Percentiles rank a stretch among this genome's conserved stretches.
Evolutionary conservation across 2,329 filamentous ascomycete genomes (phyloP).

Genomic region (Diplodia corticola): DNA sequence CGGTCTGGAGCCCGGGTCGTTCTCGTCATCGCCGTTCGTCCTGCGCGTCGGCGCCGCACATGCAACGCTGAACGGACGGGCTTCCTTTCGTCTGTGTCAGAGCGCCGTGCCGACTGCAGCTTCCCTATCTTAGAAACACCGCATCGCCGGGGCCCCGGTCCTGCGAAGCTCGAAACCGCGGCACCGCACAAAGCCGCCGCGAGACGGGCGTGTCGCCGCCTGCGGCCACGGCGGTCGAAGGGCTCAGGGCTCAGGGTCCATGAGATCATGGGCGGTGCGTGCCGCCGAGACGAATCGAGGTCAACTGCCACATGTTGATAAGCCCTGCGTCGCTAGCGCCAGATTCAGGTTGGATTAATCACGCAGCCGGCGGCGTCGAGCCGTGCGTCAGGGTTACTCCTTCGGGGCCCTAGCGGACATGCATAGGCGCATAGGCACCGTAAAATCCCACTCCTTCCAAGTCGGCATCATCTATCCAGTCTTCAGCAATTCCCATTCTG

Average conservation of each 20-base stretch:
- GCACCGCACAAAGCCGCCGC: conserved; percentile 7
- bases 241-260: conserved; percentile 15
- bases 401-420: conserved; percentile 7
- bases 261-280: conserved; percentile 11
- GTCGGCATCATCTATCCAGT: not conserved
- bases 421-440: not conserved
- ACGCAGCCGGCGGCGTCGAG: conserved; percentile 22
- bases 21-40: conserved; percentile 2
- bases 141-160: not conserved
- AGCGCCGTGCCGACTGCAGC: conserved; percentile 1
- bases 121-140: not conserved
- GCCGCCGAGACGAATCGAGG: conserved; percentile 3
- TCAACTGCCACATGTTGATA: conserved; percentile 18
- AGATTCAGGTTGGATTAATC: conserved; percentile 23
- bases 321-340: conserved; percentile 12
- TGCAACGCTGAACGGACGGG: conserved; percentile 16
- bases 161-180: not conserved
- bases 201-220: not conserved
- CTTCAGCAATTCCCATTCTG: not conserved
- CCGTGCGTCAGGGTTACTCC: conserved; percentile 15
- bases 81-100: conserved; percentile 10
- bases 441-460: conserved; percentile 10
- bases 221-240: not conserved
- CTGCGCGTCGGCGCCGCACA: conserved; percentile 9
- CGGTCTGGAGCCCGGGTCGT: conserved; percentile 11